These are phyloP conservation scores for Saccharomyces hybrid DNA, from an alignment of 1,139 yeast species.

Conservation along the genomic window DNA sequence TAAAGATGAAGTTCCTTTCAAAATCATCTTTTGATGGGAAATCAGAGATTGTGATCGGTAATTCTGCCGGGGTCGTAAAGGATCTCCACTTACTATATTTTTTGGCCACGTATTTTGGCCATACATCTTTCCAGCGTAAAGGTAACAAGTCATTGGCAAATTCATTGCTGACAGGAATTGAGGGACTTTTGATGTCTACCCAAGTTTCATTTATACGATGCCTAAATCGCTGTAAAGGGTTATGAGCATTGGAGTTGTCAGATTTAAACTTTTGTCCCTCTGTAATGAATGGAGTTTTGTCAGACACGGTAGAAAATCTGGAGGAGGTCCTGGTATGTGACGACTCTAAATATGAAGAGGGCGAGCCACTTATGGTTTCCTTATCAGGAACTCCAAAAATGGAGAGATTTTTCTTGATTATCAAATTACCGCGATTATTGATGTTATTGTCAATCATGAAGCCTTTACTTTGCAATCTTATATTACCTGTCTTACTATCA, in stretches of 20 bases:
- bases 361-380: neutral
- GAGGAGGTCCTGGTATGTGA: slow-evolving; percentile 6
- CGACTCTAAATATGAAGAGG: slow-evolving; percentile 5
- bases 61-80: slow-evolving; percentile 82
- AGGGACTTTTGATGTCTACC: slow-evolving; percentile 65
- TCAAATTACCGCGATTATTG: neutral
- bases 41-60: slow-evolving; percentile 71
- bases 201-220: slow-evolving; percentile 37
- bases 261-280: neutral
- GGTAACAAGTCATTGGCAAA: slow-evolving; percentile 39
- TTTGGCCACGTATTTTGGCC: slow-evolving; percentile 60
- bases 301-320: neutral
- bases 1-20: slow-evolving; percentile 48
- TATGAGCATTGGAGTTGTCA: neutral
- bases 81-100: slow-evolving; percentile 87
- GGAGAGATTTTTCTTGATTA: slow-evolving; percentile 1
- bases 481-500: neutral
- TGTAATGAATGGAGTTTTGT: neutral
- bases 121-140: slow-evolving; percentile 83
- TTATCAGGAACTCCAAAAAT: neutral
- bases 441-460: neutral
- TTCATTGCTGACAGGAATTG: slow-evolving; percentile 46
- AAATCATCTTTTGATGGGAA: slow-evolving; percentile 69
- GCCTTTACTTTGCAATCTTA: neutral
- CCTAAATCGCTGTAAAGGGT: neutral